These are phyloP conservation scores for Lactifluus volemus DNA, from an alignment of 768 basidiomycete genomes.

Conservation along the genomic window DNA sequence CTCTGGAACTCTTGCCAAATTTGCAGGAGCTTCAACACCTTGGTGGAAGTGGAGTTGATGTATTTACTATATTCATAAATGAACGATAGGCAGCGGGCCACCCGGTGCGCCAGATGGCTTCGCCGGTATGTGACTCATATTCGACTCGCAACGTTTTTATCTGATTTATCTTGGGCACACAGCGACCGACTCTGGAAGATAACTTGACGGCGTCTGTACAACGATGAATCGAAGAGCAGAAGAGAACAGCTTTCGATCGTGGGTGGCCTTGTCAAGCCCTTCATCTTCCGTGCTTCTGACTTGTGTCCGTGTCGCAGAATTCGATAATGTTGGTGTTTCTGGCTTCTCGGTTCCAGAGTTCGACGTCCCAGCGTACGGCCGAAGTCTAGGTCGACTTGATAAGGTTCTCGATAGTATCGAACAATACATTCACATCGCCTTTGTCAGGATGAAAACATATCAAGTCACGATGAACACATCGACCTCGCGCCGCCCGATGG, in stretches of 20 bases:
- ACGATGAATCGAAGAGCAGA: constrained; percentile 7
- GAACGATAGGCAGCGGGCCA: too few species aligned
- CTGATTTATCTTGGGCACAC: neutral
- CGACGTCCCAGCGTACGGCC: constrained; percentile 4
- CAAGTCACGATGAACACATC: too few species aligned
- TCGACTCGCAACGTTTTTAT: too few species aligned
- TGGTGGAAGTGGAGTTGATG: too few species aligned
- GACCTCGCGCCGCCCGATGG: too few species aligned
- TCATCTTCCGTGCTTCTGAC: neutral
- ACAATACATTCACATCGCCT: too few species aligned
- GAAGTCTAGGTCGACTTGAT: constrained; percentile 2
- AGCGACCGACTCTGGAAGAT: neutral
- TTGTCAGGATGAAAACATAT: too few species aligned
- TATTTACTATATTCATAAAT: too few species aligned
- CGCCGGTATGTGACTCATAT: too few species aligned
- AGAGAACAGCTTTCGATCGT: neutral
- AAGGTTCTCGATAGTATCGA: too few species aligned
- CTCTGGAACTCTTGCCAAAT: too few species aligned
- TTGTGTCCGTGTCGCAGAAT: neutral
- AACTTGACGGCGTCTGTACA: neutral
- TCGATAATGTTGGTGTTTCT: neutral
- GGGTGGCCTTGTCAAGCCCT: neutral
- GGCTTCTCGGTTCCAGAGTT: neutral
- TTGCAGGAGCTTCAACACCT: too few species aligned
- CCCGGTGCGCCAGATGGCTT: neutral